Conservation (phyloP, 2,329 filamentous ascomycete species). For the Alternaria sp. region DNA sequence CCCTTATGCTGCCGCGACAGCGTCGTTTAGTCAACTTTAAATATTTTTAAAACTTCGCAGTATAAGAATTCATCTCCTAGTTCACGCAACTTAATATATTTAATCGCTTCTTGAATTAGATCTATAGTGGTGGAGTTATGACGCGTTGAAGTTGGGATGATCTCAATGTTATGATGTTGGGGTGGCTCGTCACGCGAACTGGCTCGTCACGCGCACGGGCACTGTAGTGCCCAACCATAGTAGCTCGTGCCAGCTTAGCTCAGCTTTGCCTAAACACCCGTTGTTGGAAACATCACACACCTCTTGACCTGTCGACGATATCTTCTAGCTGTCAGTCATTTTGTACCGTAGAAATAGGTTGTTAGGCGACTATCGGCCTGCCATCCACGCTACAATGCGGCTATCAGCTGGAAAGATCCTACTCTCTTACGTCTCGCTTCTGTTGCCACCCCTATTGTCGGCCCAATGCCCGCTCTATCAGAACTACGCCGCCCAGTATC, state of each 20-base stretch:
- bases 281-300: background rate
- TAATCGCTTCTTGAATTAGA: too few species aligned
- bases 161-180: too few species aligned
- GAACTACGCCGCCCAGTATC: constrained; percentile 51
- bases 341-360: background rate
- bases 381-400: constrained; percentile 20
- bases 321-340: background rate
- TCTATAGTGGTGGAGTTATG: too few species aligned
- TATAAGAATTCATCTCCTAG: too few species aligned
- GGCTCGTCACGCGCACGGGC: too few species aligned
- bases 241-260: constrained; percentile 23
- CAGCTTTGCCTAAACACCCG: constrained; percentile 7
- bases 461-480: constrained; percentile 57
- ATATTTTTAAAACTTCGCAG: too few species aligned
- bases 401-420: constrained; percentile 6
- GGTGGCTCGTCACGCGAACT: too few species aligned
- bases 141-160: too few species aligned
- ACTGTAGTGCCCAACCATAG: too few species aligned
- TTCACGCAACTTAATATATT: too few species aligned
- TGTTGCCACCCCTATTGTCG: constrained; percentile 24
- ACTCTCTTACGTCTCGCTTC: constrained; percentile 17
- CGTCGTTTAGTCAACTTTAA: too few species aligned
- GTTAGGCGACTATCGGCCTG: background rate
- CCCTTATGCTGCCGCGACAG: too few species aligned
- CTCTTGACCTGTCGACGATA: background rate